phyloP scores from a whole-genome alignment of 345 rosid species.

The Mercurialis annua region DNA sequence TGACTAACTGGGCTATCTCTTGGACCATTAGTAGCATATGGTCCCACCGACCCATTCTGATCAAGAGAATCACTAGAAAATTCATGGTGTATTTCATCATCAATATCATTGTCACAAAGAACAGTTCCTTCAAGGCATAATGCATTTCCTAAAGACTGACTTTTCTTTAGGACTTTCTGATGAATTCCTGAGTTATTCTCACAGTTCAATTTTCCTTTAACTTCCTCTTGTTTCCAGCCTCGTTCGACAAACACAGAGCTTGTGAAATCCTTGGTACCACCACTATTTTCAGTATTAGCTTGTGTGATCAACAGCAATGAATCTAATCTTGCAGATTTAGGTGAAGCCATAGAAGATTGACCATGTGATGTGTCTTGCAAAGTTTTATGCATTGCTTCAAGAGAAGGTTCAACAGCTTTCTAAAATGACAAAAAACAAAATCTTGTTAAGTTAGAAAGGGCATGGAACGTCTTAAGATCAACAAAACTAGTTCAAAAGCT shows the following conservation, averaged over 20 bases:
- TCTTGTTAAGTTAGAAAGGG: background rate
- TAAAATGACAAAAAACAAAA: constrained; percentile 23
- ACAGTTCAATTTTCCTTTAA: constrained; percentile 26
- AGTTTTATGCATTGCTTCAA: constrained; percentile 40
- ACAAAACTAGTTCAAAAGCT: constrained; percentile 13
- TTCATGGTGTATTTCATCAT: constrained; percentile 46
- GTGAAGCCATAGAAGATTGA: constrained; percentile 30
- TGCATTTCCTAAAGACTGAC: constrained; percentile 64
- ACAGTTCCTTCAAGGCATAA: constrained; percentile 45
- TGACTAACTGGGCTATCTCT: constrained; percentile 29
- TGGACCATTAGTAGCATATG: constrained; percentile 29
- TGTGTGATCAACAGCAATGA: constrained; percentile 28
- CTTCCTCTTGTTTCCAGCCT: constrained; percentile 57
- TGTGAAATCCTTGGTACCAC: constrained; percentile 21
- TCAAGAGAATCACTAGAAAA: constrained; percentile 53
- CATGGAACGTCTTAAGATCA: constrained; percentile 1
- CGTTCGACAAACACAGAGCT: constrained; percentile 31
- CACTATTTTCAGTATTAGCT: constrained; percentile 30
- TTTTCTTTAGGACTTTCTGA: constrained; percentile 45
- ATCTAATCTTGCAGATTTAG: constrained; percentile 30
- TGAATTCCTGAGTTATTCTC: constrained; percentile 22
- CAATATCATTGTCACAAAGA: constrained; percentile 33
- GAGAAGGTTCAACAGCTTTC: constrained; percentile 38
- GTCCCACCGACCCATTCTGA: constrained; percentile 26
- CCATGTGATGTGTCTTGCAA: constrained; percentile 39